These are phyloP conservation scores for Tylopilus sp. DNA, from an alignment of 768 basidiomycete species.

Conservation along the genomic window DNA sequence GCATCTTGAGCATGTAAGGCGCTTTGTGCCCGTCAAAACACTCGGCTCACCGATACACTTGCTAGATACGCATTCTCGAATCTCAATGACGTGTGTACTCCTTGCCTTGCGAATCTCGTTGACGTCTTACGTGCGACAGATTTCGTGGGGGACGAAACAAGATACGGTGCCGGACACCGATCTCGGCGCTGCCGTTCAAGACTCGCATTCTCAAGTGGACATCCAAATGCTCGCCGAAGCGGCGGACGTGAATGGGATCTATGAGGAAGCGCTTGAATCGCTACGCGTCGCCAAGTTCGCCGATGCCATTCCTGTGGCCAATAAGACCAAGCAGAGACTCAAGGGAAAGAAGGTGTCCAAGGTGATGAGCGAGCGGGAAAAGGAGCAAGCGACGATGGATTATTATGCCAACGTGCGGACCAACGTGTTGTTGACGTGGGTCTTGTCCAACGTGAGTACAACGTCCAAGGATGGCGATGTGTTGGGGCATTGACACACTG, in stretches of 20 bases:
- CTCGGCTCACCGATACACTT: constrained; percentile 23
- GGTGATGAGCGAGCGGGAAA: constrained; percentile 49
- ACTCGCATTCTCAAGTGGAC: constrained; percentile 79
- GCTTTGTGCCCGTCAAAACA: neutral
- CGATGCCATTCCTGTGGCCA: constrained; percentile 13
- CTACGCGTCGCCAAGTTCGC: constrained; percentile 53
- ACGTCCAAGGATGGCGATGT: neutral
- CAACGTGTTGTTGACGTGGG: constrained; percentile 79
- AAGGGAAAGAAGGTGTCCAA: constrained; percentile 17
- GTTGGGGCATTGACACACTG: neutral
- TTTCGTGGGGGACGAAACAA: constrained; percentile 97
- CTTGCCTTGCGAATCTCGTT: constrained; percentile 8
- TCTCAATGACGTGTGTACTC: constrained; percentile 63
- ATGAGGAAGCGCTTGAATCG: constrained; percentile 79
- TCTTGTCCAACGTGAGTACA: constrained; percentile 69
- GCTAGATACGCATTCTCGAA: constrained; percentile 81
- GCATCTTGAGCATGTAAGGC: constrained; percentile 68
- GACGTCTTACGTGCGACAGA: constrained; percentile 38
- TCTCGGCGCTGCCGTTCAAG: constrained; percentile 80
- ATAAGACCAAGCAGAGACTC: constrained; percentile 6
- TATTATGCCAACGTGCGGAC: constrained; percentile 88
- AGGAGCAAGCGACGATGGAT: constrained; percentile 72
- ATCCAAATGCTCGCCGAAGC: constrained; percentile 81
- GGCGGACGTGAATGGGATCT: constrained; percentile 78
- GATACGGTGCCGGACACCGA: constrained; percentile 69